Evolutionary conservation across 2,329 filamentous ascomycete species (phyloP).

Genomic region (Botryotinia convoluta): DNA sequence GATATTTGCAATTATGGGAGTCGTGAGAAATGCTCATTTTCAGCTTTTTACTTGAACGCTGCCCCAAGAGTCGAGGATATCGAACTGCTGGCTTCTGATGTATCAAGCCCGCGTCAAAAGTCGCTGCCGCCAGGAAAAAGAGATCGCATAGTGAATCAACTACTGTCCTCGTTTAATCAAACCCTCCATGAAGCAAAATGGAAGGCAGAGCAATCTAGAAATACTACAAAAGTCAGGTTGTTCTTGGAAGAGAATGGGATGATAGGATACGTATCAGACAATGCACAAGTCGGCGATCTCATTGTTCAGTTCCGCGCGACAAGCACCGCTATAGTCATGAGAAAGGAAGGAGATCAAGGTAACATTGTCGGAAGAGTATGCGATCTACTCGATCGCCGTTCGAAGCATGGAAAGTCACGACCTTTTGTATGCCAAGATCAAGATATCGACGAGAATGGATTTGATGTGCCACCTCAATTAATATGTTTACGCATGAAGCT

Average conservation of each 20-base stretch:
- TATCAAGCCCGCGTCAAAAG: neutral
- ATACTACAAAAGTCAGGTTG: neutral
- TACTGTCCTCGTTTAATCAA: conserved; percentile 12
- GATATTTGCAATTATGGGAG: conserved; percentile 12
- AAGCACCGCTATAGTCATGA: conserved; percentile 11
- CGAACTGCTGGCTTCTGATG: neutral
- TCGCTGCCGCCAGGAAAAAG: conserved; percentile 12
- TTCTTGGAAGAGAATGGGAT: conserved; percentile 20
- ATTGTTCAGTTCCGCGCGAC: conserved; percentile 14
- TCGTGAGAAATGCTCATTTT: conserved; percentile 7
- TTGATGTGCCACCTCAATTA: neutral
- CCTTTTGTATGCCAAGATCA: conserved; percentile 12
- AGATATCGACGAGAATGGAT: conserved; percentile 7
- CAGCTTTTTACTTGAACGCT: neutral
- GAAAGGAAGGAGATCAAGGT: neutral
- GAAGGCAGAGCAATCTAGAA: conserved; percentile 3
- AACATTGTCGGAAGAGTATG: conserved; percentile 9
- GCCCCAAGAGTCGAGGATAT: neutral
- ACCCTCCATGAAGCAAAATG: conserved; percentile 18
- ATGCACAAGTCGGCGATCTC: neutral
- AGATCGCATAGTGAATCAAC: conserved; percentile 1
- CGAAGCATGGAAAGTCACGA: conserved; percentile 1
- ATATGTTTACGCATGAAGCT: conserved; percentile 17
- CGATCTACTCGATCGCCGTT: conserved; percentile 2
- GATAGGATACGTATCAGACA: conserved; percentile 16